Evolutionary conservation across 371 early-diverging fungal species (phyloP).

Genomic region (Chytridium lagenaria): DNA sequence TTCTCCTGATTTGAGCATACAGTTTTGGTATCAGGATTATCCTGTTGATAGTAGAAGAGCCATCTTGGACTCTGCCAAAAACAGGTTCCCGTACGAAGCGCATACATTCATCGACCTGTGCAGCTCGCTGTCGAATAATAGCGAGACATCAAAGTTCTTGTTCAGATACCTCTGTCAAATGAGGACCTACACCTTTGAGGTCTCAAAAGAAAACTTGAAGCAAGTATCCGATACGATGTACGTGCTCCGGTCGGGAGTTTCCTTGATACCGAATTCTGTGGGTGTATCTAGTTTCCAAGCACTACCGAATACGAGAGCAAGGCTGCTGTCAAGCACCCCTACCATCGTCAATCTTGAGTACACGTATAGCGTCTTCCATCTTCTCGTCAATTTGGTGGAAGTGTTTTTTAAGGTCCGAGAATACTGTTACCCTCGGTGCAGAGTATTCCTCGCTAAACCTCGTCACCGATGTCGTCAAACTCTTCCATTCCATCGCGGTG

Average conservation of each 20-base stretch:
- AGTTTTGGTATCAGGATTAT: constrained; percentile 57
- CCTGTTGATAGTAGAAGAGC: constrained; percentile 41
- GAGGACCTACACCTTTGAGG: constrained; percentile 36
- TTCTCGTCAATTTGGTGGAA: constrained; percentile 27
- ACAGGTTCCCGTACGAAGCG: constrained; percentile 43
- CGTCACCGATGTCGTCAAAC: constrained; percentile 26
- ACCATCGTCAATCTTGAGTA: constrained; percentile 21
- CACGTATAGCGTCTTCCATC: constrained; percentile 48
- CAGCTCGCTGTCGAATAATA: constrained; percentile 31
- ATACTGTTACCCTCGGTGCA: too few species aligned
- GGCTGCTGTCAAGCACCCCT: constrained; percentile 17
- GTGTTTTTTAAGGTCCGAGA: constrained; percentile 4
- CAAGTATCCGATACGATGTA: neutral
- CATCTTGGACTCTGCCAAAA: constrained; percentile 46
- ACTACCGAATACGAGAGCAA: neutral
- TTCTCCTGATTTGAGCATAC: constrained; percentile 35
- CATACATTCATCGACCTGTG: constrained; percentile 38
- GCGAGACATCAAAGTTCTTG: constrained; percentile 37
- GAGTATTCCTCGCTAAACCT: neutral
- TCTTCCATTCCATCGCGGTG: constrained; percentile 21
- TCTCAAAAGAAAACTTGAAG: constrained; percentile 10
- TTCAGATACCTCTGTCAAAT: constrained; percentile 41
- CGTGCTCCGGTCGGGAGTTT: constrained; percentile 5
- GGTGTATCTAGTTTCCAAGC: neutral
- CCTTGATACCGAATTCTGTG: neutral